Conservation (phyloP, 352 stramenopile genomes). For the Pythium oligandrum region DNA sequence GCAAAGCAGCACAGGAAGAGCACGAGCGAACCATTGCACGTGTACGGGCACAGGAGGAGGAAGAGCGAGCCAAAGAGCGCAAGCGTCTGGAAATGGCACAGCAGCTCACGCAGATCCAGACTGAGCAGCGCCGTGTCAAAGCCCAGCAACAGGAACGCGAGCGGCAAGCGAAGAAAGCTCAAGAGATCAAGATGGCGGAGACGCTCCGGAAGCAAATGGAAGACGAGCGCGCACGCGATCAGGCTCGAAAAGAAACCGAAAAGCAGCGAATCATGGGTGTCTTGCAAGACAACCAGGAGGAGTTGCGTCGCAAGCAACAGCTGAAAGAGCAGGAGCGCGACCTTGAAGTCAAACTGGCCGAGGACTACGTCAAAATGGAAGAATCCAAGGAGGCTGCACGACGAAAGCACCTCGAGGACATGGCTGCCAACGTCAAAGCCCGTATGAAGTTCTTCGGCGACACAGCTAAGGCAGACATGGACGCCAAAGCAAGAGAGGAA, state of each 20-base stretch:
- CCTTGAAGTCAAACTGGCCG: slow-evolving; percentile 58
- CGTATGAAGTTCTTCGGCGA: slow-evolving; percentile 86
- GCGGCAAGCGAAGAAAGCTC: slow-evolving; percentile 36
- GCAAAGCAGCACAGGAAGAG: slow-evolving; percentile 37
- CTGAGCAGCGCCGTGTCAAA: slow-evolving; percentile 60
- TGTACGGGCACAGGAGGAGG: slow-evolving; percentile 42
- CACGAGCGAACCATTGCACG: slow-evolving; percentile 47
- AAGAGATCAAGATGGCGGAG: slow-evolving; percentile 50
- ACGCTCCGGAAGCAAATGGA: slow-evolving; percentile 44
- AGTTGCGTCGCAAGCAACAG: slow-evolving; percentile 54
- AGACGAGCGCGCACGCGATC: slow-evolving; percentile 45
- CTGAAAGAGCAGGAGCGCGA: slow-evolving; percentile 47
- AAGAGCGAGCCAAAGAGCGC: slow-evolving; percentile 53
- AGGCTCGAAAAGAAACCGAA: slow-evolving; percentile 44
- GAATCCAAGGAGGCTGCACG: slow-evolving; percentile 58
- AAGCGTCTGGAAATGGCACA: slow-evolving; percentile 45
- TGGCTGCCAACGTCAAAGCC: slow-evolving; percentile 69
- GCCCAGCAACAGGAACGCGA: slow-evolving; percentile 49
- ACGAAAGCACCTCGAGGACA: slow-evolving; percentile 58
- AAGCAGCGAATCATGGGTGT: slow-evolving; percentile 58
- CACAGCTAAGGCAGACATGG: slow-evolving; percentile 62
- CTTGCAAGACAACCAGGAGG: slow-evolving; percentile 54
- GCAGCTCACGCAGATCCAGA: slow-evolving; percentile 64
- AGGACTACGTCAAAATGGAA: slow-evolving; percentile 74
- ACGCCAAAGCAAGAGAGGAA: slow-evolving; percentile 58